A percentile compares a stretch with the other conserved stretches of the same genome.
Conservation (phyloP, 371 early-diverging fungal species). For the Fennellomyces sp. region DNA sequence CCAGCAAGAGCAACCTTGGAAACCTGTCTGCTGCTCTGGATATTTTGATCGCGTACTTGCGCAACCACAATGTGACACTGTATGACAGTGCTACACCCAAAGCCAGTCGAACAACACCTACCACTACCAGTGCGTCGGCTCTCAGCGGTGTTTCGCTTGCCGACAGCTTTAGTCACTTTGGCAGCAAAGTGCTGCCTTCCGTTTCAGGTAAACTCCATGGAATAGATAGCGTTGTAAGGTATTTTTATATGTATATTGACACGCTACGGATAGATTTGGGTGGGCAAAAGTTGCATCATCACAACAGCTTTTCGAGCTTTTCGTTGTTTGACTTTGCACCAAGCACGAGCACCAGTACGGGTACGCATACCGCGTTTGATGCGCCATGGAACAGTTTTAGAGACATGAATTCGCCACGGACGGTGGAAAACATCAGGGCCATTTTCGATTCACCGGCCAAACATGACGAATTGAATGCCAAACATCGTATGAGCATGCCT, state of each 20-base stretch:
- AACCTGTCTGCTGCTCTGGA: constrained; percentile 17
- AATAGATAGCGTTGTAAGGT: too few relatives aligned
- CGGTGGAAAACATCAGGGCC: constrained; percentile 42
- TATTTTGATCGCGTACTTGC: constrained; percentile 15
- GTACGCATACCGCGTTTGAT: constrained; percentile 26
- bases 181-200: constrained; percentile 19
- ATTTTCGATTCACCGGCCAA: constrained; percentile 38
- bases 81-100: constrained; percentile 16
- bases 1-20: constrained; percentile 14
- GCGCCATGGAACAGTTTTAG: constrained; percentile 45
- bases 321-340: constrained; percentile 20
- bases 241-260: background rate
- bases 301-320: constrained; percentile 16
- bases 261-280: too few relatives aligned
- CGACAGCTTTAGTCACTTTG: constrained; percentile 19
- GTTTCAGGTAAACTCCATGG: too few relatives aligned
- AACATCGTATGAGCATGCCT: constrained; percentile 16
- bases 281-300: constrained; percentile 10
- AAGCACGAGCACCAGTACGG: constrained; percentile 11
- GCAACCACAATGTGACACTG: constrained; percentile 15
- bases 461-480: constrained; percentile 7
- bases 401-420: constrained; percentile 38
- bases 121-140: background rate
- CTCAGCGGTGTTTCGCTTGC: constrained; percentile 13
- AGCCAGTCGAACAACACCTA: constrained; percentile 14